Evolutionary conservation across 2,329 filamentous ascomycete genomes (phyloP).

Genomic region (Celoporthe dispersa): DNA sequence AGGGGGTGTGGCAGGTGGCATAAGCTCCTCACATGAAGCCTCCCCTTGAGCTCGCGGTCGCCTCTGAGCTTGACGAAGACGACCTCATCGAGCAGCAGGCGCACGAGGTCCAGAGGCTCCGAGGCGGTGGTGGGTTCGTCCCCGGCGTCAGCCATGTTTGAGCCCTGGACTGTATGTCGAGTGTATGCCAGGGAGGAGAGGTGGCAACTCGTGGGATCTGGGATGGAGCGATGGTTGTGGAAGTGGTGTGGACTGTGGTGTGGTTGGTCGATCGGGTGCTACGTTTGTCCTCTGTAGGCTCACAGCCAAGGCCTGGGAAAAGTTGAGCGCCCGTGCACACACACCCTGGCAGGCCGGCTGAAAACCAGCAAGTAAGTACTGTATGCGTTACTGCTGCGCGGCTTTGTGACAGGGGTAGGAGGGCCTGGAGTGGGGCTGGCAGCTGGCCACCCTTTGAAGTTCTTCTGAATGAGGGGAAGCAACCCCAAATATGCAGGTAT

Average conservation of each 20-base stretch:
- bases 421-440: neutral
- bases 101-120: conserved; percentile 94
- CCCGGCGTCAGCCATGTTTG: conserved; percentile 80
- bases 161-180: conserved; percentile 5
- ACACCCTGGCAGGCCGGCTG: neutral
- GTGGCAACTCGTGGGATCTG: neutral
- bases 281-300: neutral
- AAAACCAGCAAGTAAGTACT: neutral
- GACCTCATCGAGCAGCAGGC: conserved; percentile 90
- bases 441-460: neutral
- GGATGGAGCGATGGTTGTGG: neutral
- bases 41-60: conserved; percentile 92
- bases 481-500: neutral
- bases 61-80: conserved; percentile 97
- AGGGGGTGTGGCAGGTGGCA: neutral
- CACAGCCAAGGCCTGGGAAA: conserved; percentile 9
- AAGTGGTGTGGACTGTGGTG: neutral
- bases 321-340: conserved; percentile 19
- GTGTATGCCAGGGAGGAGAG: neutral
- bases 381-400: neutral
- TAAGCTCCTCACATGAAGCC: conserved; percentile 73
- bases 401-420: neutral
- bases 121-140: conserved; percentile 75
- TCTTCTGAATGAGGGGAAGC: neutral
- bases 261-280: neutral